A percentile compares a stretch with the other conserved stretches of the same genome.
These are phyloP conservation scores for Hypoxylon sp. DNA, from an alignment of 2,329 filamentous ascomycete species.

Conservation along the genomic window DNA sequence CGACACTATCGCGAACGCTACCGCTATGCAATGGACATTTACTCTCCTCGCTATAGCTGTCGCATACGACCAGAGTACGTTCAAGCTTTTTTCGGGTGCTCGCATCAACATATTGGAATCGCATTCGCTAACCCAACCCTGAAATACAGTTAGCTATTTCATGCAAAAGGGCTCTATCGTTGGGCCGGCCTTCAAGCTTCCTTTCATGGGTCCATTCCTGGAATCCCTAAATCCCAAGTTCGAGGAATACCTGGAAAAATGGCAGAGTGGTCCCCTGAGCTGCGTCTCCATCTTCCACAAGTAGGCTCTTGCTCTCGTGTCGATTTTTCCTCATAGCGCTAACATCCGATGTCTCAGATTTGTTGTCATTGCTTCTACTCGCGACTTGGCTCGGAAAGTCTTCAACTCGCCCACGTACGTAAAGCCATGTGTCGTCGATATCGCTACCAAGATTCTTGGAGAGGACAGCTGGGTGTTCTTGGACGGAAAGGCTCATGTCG, in stretches of 20 bases:
- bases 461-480: constrained; percentile 97
- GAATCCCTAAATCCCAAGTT: constrained; percentile 94
- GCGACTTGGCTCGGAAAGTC: constrained; percentile 95
- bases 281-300: constrained; percentile 99
- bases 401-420: constrained; percentile 94
- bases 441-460: constrained; percentile 92
- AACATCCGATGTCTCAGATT: constrained; percentile 72
- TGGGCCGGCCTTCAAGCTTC: constrained; percentile 81
- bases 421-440: constrained; percentile 96
- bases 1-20: constrained; percentile 70
- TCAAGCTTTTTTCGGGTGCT: not conserved
- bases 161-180: constrained; percentile 81
- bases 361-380: constrained; percentile 94
- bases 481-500: constrained; percentile 93
- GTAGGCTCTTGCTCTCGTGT: constrained; percentile 65
- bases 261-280: constrained; percentile 90
- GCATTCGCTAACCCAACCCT: constrained; percentile 36
- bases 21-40: constrained; percentile 74
- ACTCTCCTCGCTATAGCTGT: constrained; percentile 80
- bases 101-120: constrained; percentile 24
- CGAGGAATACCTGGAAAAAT: constrained; percentile 91
- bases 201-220: constrained; percentile 96
- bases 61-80: constrained; percentile 91
- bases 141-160: constrained; percentile 77
- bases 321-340: constrained; percentile 1